Base-by-base conservation (phyloP, 1,139 yeast species). In the Magnusiomyces ingens region DNA sequence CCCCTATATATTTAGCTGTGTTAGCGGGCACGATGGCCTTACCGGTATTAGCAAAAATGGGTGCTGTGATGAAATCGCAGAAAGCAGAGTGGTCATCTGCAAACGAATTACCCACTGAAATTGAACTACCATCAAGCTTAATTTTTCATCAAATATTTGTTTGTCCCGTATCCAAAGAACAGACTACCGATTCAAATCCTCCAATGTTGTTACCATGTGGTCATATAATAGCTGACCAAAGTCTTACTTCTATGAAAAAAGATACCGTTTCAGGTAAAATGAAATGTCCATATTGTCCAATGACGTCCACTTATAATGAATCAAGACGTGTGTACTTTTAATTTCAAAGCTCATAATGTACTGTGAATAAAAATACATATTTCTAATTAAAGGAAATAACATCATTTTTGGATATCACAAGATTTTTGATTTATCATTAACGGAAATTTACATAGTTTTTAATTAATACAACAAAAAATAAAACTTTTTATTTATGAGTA, bases 151-250 rank as follows among this genome's bases (percentile, higher is more conserved):
- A 95, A 0, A 82, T 90, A 2, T 90, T 89, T 67, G 90, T 89
- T 3, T 90, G 97, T 67, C 97, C 97, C 0, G 91, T 90, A 1
- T 79, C 93, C 6, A 86, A 88, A 67, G 96, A 89, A 61, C 96
- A 91, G 63, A 77, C 87, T 0, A 81, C 85, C 0, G 67, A 64
- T 12, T 70, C 65, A 12, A 82, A 82, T 60, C 85, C 86, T 2
- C 84, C 88, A 1, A 75, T 75, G 73, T 75, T 81, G 54, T 68
- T 83, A 40, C 84, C 85, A 0, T 84, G 89, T 62, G 81, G 82
- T 45, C 89, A 83, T 66, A 70, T 83, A 13, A 70, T 83, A 6
- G 79, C 85, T 0, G 72, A 73, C 59, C 75, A 76, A 51, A 79
- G 84, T 52, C 64, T 82, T 54, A 68, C 67, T 46, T 67, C 69